Conservation (phyloP, 1,284 basidiomycete species). For the Tetrapyrgos nigripes region DNA sequence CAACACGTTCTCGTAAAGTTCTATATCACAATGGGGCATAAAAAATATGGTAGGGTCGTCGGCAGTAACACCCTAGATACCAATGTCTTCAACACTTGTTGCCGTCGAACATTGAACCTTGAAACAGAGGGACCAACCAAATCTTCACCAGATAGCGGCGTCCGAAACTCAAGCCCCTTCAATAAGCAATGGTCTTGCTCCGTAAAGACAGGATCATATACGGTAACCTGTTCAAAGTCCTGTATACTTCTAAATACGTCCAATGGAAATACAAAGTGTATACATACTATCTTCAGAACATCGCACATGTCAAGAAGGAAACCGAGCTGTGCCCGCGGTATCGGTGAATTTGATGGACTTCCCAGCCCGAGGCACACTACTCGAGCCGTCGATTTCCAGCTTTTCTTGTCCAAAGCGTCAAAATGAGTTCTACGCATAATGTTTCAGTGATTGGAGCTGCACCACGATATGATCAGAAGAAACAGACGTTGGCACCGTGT, state of each 20-base stretch:
- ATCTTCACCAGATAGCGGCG: slow-evolving; percentile 36
- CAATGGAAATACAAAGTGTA: slow-evolving; percentile 6
- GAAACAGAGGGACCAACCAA: slow-evolving; percentile 3
- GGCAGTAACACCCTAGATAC: slow-evolving; percentile 18
- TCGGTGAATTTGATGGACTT: slow-evolving; percentile 64
- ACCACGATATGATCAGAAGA: slow-evolving; percentile 11
- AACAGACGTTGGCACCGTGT: slow-evolving; percentile 48
- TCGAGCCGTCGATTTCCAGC: slow-evolving; percentile 52
- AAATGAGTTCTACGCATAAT: neutral
- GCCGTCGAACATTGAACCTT: neutral
- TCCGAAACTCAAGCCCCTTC: slow-evolving; percentile 46
- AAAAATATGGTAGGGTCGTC: slow-evolving; percentile 64
- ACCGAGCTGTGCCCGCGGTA: slow-evolving; percentile 70
- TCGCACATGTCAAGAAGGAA: slow-evolving; percentile 64
- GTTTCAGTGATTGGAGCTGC: neutral
- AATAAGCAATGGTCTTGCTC: slow-evolving; percentile 61
- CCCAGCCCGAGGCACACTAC: slow-evolving; percentile 72
- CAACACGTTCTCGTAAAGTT: slow-evolving; percentile 70
- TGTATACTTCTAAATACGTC: neutral
- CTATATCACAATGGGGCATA: slow-evolving; percentile 81
- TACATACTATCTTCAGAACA: slow-evolving; percentile 62
- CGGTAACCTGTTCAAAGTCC: slow-evolving; percentile 20
- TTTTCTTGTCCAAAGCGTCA: slow-evolving; percentile 50
- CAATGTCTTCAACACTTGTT: neutral
- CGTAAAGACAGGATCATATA: slow-evolving; percentile 77